Evolutionary conservation across 345 rosid genomes (phyloP), one percentile per base, ranked within the genome.

Genomic region (Murraya koenigii): DNA sequence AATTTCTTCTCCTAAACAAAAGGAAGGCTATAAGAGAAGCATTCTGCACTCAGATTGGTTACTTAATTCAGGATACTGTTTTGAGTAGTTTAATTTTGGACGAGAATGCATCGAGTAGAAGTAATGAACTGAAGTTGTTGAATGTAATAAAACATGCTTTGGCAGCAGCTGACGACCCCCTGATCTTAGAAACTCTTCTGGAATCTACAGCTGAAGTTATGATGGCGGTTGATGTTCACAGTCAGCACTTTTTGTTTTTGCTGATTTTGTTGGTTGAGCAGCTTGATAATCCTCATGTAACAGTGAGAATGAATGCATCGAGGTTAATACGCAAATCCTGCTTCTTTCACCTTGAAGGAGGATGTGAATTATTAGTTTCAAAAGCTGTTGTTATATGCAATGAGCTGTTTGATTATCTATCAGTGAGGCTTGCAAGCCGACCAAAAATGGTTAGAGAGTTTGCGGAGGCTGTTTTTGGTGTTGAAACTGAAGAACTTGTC

Each of bases 401-500:
- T 80, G 87, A 89, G 80, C 81, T 95, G 80, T 92, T 89, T 86
- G 89, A 85, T 79, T 80, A 89, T 89, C 83, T 95, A 65, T 86
- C 93, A 35, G 79, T 38, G 81, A 90, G 89, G 82, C 89, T 95
- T 77, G 81, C 81, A 74, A 89, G 81, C 79, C 93, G 86, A 79
- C 92, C 95, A 61, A 66, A 78, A 74, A 81, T 93, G 86, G 91
- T 91, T 25, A 93, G 79, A 82, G 99, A 93, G 91, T 87, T 95
- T 86, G 94, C 97, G 23, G 99, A 95, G 89, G 96, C 94, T 59
- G 92, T 90, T 80, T 80, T 88, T 78, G 97, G 96, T 58, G 83
- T 92, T 79, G 97, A 89, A 80, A 87, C 81, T 67, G 87, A 88
- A 80, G 89, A 95, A 73, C 89, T 95, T 65, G 88, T 89, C 70